Base-by-base conservation (phyloP, 2,329 filamentous ascomycete species). In the Magnaporthiopsis poae region DNA sequence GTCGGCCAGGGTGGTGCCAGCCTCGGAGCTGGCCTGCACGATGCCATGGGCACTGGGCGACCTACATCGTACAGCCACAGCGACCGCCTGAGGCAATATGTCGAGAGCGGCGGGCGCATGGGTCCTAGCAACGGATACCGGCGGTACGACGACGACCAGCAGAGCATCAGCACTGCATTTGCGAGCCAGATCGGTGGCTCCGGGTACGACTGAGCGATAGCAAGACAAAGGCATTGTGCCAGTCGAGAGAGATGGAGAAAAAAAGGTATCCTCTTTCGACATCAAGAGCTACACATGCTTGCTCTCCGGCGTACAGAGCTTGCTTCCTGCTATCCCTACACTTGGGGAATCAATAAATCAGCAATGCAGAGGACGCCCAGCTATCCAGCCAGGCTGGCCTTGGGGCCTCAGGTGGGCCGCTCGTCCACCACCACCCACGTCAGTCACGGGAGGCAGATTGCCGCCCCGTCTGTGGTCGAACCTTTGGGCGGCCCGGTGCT, bases 101-200 rank as follows among this genome's bases (percentile, higher is more conserved):
- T 97, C 35, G 95, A 98, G 77, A 92, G 88, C 71, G 90, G 89
- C 68, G 88, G 89, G 12, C 90, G 90, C 64, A 82, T 86, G 69
- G 87, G 86, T 35, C 31, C 63, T 13, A 65, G 25, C 69, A 91
- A 88, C 75, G 86, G 88, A 65, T 91, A 86, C 74, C 89, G 88
- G 72, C 83, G 82, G 65, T 87, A 89, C 69, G 95, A 99, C 71
- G 95, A 99, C 71, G 95, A 98, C 75, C 92, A 95, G 73, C 92
- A 95, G 79, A 98, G 94, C 78, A 87, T 98, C 73, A 96, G 92
- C 74, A 98, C 95, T 65, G 93, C 93, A 63, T 99, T 98, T 80
- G 93, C 94, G 69, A 97, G 92, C 80, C 95, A 98, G 78, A 88
- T 97, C 71, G 92, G 91, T 69, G 81, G 83, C 27, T 68, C 74